Conservation (phyloP, 371 early-diverging fungal genomes). For the Lichtheimia ramosa region DNA sequence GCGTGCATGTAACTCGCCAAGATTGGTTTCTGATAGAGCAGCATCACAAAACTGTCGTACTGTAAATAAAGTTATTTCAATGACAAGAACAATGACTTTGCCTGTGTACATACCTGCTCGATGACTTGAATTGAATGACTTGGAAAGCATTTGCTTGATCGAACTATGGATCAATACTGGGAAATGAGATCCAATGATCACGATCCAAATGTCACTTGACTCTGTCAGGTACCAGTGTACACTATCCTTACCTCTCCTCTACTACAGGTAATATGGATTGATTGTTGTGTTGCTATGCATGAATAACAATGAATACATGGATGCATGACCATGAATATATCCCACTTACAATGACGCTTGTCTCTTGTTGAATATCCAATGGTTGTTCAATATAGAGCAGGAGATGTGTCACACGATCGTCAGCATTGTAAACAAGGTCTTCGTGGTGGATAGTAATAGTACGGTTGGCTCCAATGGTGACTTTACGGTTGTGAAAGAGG, state of each 20-base stretch:
- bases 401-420: slow-evolving; percentile 19
- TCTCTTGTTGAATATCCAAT: too few relatives aligned
- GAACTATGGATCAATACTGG: background rate
- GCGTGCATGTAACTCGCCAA: slow-evolving; percentile 23
- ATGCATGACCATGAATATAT: background rate
- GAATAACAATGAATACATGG: background rate
- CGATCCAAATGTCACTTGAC: background rate
- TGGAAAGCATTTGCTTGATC: slow-evolving; percentile 7
- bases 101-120: background rate
- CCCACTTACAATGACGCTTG: too few relatives aligned
- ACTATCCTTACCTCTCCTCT: slow-evolving; percentile 13
- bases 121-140: slow-evolving; percentile 17
- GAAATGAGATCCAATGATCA: background rate
- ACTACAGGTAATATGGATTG: slow-evolving; percentile 6
- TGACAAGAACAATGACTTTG: background rate
- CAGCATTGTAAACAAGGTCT: slow-evolving; percentile 14
- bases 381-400: slow-evolving; percentile 21
- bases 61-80: background rate
- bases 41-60: slow-evolving; percentile 35
- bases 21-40: slow-evolving; percentile 20
- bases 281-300: too few relatives aligned
- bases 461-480: slow-evolving; percentile 9
- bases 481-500: slow-evolving; percentile 4
- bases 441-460: slow-evolving; percentile 13
- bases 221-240: background rate